Base-by-base conservation (phyloP, 108 stramenopile genomes). In the Bacterosira constricta region DNA sequence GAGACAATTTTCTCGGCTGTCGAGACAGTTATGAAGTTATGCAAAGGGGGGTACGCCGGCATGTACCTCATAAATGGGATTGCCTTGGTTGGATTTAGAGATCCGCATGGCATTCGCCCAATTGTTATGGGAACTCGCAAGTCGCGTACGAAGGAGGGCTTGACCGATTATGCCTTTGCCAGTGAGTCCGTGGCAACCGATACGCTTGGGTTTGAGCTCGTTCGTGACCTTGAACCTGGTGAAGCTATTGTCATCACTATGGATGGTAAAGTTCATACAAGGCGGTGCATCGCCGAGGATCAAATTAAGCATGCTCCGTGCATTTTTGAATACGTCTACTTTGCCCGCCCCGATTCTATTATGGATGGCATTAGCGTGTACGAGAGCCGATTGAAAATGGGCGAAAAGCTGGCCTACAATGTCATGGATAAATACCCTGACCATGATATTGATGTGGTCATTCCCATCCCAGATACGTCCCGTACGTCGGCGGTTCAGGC, bases 271-370 rank as follows among this genome's bases (percentile, higher is more conserved):
- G 88, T 88, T 46, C 88, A 90, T 59, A 78, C 85, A 0, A 85
- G 88, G 29, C 53, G 70, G 35, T 95, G 94, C 63, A 62, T 70
- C 39, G 51, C 72, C 20, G 44, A 55, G 25, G 62, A 83, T 26
- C 32, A 60, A 44, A 84, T 83, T 44, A 49, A 35, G 26, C 57
- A 57, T 46, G 54, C 86, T 38, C 98, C 97, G 29, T 99, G 99
- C 83, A 95, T 99, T 45, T 99, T 99, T 77, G 99, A 99, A 87
- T 98, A 99, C 77, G 99, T 99, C 12, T 99, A 99, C 88, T 99
- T 99, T 84, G 96, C 99, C 13, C 88, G 99, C 15, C 99, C 99
- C 5, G 99, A 99, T 82, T 93, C 95, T 8, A 96, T 99, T 60
- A 96, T 99, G 93, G 97, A 99, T 76, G 97, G 97, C 17, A 89